Evolutionary conservation across 2,329 filamentous ascomycete genomes (phyloP), one percentile per base, ranked within the genome.

Genomic region (Teratosphaeria zuluensis): DNA sequence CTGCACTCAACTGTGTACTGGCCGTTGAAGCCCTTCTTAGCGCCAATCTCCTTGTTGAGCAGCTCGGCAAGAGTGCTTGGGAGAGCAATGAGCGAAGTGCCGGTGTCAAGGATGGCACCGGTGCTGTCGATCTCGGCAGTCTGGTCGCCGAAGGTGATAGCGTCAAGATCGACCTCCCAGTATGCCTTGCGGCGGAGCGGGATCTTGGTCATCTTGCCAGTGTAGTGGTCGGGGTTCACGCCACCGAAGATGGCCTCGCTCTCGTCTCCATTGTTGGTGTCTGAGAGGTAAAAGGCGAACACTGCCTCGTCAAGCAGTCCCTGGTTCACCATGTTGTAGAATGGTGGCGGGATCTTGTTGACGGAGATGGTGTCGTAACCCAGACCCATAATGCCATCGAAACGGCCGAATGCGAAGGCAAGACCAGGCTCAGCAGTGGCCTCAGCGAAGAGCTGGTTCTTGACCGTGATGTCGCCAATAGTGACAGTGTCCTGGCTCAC

Each of bases 171-270:
- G 58, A 99, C 92, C 83, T 99, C 94, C 94, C 94, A 99, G 84
- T 99, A 99, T 55, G 94, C 94, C 87, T 97, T 97, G 74, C 94
- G 90, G 76, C 94, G 90, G 68, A 99, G 84, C 58, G 94, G 94
- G 67, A 99, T 90, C 76, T 91, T 95, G 73, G 86, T 89, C 70
- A 99, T 83, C 76, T 97, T 87, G 71, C 94, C 94, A 46, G 82
- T 86, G 76, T 84, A 88, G 81, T 94, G 90, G 72, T 80, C 79
- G 78, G 90, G 79, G 76, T 97, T 87, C 62, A 96, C 77, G 65
- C 92, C 92, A 75, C 92, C 92, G 66, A 99, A 99, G 66, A 87
- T 85, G 61, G 86, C 92, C 78, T 92, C 92, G 51, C 92, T 96
- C 73, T 89, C 83, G 60, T 86, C 82, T 14, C 60, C 83, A 67